Evolutionary conservation across 176 grass and related monocot genomes (phyloP), one percentile per base, ranked within the genome.

Genomic region (Avena eriantha): DNA sequence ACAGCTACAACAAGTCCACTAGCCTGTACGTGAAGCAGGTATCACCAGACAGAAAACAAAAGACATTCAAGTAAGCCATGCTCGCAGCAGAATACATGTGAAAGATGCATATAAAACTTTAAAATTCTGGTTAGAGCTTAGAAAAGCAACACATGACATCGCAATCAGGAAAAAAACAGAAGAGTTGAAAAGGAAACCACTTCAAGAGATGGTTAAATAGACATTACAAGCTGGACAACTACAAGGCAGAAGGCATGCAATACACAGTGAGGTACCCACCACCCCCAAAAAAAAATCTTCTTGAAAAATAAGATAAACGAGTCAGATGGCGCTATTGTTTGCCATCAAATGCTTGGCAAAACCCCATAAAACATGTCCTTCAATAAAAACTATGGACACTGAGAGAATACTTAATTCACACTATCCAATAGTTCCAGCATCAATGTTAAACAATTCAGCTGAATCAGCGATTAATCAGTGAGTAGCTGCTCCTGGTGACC

Each of bases 1-100:
- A 99, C 97, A 74, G 97, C 90, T 11, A 99, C 94, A 84, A 99
- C 85, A 86, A 96, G 97, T 58, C 92, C 90, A 84, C 77, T 78
- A 80, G 83, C 86, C 97, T 99, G 82, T 21, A 85, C 14, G 59
- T 82, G 34, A 79, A 66, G 47, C 17, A 84, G 22, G 16, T 22
- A 85, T 17, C 65, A 85, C 54, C 48, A 69, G 60, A 23, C 9
- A 61, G 31, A 35, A 69, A 36, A 36, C 43, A 66, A 6, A 45
- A 26, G 29, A 69, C 39, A 82, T 17, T 77, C 65, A 70, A 50
- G 36, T 48, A 77, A 47, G 36, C 21, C 55, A 79, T 47, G 47
- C n/a, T 73, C 31, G 34, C 82, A 67, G 67, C 34, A 84, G 23
- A 39, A 65, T 76, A 76, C 15, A 76, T 21, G 73, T 76, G 48